These are phyloP conservation scores for Boletus sp. DNA, from an alignment of 768 basidiomycete species.

Conservation along the genomic window DNA sequence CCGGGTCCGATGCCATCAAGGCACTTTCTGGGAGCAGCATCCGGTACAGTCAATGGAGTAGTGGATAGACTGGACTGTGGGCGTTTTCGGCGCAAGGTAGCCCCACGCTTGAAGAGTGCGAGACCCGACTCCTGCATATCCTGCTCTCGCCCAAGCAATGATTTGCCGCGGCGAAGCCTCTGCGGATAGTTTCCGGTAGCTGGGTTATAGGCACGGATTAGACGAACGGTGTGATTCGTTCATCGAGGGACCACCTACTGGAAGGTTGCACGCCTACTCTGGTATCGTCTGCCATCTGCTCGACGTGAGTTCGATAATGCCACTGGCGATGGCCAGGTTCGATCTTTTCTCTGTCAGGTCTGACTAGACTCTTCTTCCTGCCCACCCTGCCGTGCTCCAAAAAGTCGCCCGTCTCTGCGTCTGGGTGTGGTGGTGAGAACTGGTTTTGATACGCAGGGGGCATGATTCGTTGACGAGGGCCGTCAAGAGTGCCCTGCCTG, in stretches of 20 bases:
- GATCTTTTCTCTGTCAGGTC: slow-evolving; percentile 93
- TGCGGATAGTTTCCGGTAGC: slow-evolving; percentile 79
- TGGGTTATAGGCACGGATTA: slow-evolving; percentile 24
- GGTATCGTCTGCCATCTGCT: slow-evolving; percentile 70
- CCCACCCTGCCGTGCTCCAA: slow-evolving; percentile 52
- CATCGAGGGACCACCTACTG: slow-evolving; percentile 49
- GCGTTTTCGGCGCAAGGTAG: slow-evolving; percentile 72
- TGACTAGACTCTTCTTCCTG: slow-evolving; percentile 89
- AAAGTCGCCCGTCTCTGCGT: slow-evolving; percentile 32
- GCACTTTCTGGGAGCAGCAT: slow-evolving; percentile 45
- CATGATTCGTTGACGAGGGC: slow-evolving; percentile 46
- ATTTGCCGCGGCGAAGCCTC: slow-evolving; percentile 76
- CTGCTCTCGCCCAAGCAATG: slow-evolving; percentile 85
- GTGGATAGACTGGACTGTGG: slow-evolving; percentile 41
- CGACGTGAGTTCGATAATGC: slow-evolving; percentile 89
- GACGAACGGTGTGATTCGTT: neutral
- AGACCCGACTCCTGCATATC: slow-evolving; percentile 90
- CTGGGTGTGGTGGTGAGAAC: slow-evolving; percentile 39
- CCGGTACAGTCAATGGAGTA: slow-evolving; percentile 35
- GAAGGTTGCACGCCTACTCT: slow-evolving; percentile 74
- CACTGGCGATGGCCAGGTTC: slow-evolving; percentile 92
- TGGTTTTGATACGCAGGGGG: slow-evolving; percentile 44
- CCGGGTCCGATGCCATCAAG: slow-evolving; percentile 78
- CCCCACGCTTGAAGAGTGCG: slow-evolving; percentile 84
- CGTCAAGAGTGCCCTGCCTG: slow-evolving; percentile 55